These are phyloP conservation scores for Fusarium caatingaense DNA, from an alignment of 2,329 filamentous ascomycete genomes.

Conservation along the genomic window DNA sequence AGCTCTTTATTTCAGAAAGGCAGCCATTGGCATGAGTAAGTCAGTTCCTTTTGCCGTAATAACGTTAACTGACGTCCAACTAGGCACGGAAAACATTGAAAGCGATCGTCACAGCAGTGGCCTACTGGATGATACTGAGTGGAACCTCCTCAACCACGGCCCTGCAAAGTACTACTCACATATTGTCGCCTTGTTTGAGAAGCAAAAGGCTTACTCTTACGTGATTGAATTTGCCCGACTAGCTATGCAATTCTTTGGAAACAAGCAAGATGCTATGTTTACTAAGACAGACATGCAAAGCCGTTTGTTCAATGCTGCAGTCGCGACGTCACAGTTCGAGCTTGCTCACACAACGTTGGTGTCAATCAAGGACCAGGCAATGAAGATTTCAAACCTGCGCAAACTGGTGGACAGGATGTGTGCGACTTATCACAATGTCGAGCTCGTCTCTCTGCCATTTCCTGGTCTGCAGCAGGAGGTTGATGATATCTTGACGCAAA, in stretches of 20 bases:
- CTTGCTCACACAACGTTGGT: slow-evolving; percentile 83
- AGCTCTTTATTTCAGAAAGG: slow-evolving; percentile 81
- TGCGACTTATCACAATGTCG: slow-evolving; percentile 71
- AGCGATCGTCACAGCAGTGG: slow-evolving; percentile 68
- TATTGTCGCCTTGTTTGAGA: slow-evolving; percentile 84
- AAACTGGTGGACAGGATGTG: slow-evolving; percentile 78
- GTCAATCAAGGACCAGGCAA: slow-evolving; percentile 75
- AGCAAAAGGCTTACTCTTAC: slow-evolving; percentile 78
- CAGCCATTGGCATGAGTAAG: slow-evolving; percentile 85
- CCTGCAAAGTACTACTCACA: slow-evolving; percentile 88
- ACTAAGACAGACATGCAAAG: slow-evolving; percentile 79
- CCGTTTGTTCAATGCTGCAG: slow-evolving; percentile 84
- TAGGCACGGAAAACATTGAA: slow-evolving; percentile 60
- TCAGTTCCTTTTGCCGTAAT: slow-evolving; percentile 34
- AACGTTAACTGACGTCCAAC: slow-evolving; percentile 43
- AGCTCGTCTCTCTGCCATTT: slow-evolving; percentile 82
- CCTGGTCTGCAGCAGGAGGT: slow-evolving; percentile 80
- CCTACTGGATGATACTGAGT: slow-evolving; percentile 81
- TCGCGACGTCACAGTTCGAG: slow-evolving; percentile 83
- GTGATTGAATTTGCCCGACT: slow-evolving; percentile 86
- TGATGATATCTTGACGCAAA: slow-evolving; percentile 79
- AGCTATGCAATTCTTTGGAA: slow-evolving; percentile 71
- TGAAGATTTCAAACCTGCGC: slow-evolving; percentile 78
- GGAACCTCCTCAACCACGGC: slow-evolving; percentile 75
- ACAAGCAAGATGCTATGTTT: slow-evolving; percentile 49